Percentiles rank a stretch among this genome's conserved stretches.
phyloP scores from a whole-genome alignment of 2,329 filamentous ascomycete species.

The Pseudopithomyces chartarum region DNA sequence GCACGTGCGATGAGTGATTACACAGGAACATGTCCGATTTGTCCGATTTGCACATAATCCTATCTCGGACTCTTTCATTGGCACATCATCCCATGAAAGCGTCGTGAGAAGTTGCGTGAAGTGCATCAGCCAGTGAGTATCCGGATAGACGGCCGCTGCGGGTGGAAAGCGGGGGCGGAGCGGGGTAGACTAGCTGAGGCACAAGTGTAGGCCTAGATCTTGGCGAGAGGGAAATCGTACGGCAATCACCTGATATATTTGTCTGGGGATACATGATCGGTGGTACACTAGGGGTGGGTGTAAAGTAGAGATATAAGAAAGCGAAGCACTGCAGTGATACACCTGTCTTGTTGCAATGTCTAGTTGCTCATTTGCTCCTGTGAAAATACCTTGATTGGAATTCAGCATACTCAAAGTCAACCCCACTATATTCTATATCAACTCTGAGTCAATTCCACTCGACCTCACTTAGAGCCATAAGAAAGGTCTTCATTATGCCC shows the following conservation, averaged over 20 bases:
- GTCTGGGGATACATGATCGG: background rate
- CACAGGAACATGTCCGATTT: too few relatives aligned
- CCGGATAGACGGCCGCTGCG: too few relatives aligned
- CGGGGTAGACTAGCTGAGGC: background rate
- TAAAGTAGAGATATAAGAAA: background rate
- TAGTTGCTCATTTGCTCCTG: background rate
- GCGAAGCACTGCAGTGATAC: background rate
- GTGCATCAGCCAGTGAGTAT: too few relatives aligned
- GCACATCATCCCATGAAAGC: too few relatives aligned
- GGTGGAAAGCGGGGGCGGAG: too few relatives aligned
- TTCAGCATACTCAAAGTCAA: background rate
- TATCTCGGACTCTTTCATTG: too few relatives aligned
- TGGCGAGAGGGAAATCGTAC: background rate
- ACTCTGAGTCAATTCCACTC: background rate
- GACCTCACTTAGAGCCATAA: background rate
- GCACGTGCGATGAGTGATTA: too few relatives aligned
- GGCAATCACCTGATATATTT: background rate
- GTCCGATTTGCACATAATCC: too few relatives aligned
- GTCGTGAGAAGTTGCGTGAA: too few relatives aligned
- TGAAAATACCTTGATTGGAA: too few relatives aligned
- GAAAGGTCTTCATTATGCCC: slow-evolving; percentile 16
- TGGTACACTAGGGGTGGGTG: background rate
- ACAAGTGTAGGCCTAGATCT: background rate
- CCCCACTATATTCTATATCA: background rate
- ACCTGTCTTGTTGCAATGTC: background rate